Conservation (phyloP, 768 basidiomycete species). For the Termitomyces bulborhizus region DNA sequence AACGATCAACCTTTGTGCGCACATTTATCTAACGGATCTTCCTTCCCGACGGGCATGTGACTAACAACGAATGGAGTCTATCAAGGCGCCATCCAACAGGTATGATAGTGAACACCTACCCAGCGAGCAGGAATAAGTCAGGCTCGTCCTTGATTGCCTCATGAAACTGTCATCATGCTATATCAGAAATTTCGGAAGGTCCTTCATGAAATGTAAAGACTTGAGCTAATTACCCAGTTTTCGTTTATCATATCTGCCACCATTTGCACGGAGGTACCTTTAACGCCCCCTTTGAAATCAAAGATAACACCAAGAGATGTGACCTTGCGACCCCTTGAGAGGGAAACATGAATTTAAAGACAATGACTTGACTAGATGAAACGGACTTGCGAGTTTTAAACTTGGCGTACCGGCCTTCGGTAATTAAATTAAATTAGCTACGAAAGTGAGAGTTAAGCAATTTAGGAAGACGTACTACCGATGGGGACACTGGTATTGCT, state of each 20-base stretch:
- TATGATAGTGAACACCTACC: conserved; percentile 31
- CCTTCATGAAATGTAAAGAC: neutral
- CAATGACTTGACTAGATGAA: neutral
- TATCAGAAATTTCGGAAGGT: neutral
- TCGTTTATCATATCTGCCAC: conserved; percentile 77
- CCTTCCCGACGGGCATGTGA: conserved; percentile 76
- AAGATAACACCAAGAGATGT: conserved; percentile 79
- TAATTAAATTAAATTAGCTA: neutral
- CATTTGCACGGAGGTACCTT: conserved; percentile 69
- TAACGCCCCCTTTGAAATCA: conserved; percentile 67
- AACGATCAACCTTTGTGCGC: neutral
- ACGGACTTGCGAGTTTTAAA: conserved; percentile 69
- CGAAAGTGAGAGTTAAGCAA: neutral
- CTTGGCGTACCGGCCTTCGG: conserved; percentile 53
- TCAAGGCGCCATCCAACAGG: neutral
- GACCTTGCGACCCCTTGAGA: conserved; percentile 52
- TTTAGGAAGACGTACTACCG: conserved; percentile 24
- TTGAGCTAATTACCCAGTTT: conserved; percentile 43
- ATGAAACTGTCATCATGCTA: conserved; percentile 42
- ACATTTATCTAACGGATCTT: conserved; percentile 43
- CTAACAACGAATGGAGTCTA: conserved; percentile 24
- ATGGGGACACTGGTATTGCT: conserved; percentile 29
- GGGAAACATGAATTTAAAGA: neutral
- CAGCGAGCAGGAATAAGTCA: conserved; percentile 73
- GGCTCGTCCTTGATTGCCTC: conserved; percentile 78